A percentile compares a stretch with the other conserved stretches of the same genome.
phyloP scores from a whole-genome alignment of 2,329 filamentous ascomycete species.

The Trichoderma sp. region DNA sequence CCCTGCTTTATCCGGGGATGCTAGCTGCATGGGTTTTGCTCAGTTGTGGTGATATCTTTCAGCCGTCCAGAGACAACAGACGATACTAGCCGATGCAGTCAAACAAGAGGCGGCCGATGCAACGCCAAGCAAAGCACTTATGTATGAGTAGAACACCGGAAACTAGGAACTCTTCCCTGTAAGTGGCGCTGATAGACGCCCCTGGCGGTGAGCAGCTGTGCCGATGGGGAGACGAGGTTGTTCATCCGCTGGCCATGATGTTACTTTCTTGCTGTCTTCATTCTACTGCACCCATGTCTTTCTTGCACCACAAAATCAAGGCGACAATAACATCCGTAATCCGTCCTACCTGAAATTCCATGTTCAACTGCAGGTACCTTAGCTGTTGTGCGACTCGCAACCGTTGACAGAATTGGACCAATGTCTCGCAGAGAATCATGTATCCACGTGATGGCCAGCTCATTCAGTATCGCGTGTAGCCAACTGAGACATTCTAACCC shows the following conservation, averaged over 20 bases:
- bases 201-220: neutral
- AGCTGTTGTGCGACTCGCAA: rapidly evolving
- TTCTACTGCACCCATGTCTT: too few species aligned
- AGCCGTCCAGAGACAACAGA: neutral
- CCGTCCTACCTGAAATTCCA: neutral
- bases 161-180: neutral
- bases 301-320: too few species aligned
- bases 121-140: neutral
- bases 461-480: neutral
- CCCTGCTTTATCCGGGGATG: neutral
- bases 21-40: neutral
- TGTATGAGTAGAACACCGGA: neutral
- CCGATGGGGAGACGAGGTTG: neutral
- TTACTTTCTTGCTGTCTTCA: too few species aligned
- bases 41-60: neutral
- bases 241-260: neutral
- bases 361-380: neutral
- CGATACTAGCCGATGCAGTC: neutral
- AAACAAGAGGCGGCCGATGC: neutral
- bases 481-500: slow-evolving; percentile 5
- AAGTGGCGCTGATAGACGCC: neutral
- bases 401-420: neutral
- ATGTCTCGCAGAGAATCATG: neutral
- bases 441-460: neutral
- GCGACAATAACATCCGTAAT: neutral